Evolutionary conservation across 768 basidiomycete genomes (phyloP).

Genomic region (Leucosporidium creatinivorum): DNA sequence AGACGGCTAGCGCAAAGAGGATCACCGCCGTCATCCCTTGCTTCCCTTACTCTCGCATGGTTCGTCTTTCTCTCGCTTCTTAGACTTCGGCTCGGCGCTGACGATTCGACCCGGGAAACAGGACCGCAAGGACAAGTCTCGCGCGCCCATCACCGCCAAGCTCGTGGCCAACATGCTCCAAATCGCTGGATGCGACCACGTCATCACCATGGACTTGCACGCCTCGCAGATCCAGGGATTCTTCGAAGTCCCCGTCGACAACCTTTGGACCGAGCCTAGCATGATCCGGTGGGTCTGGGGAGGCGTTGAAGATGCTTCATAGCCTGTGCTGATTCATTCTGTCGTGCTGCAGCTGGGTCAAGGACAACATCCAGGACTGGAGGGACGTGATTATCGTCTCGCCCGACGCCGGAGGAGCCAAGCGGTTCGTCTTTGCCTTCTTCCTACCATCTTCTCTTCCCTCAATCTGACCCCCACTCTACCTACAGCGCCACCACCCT

Average conservation of each 20-base stretch:
- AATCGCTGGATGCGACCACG: conserved; percentile 94
- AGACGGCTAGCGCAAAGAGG: conserved; percentile 67
- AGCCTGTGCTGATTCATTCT: too few species aligned
- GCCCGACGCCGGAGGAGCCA: conserved; percentile 97
- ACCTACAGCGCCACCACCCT: conserved; percentile 71
- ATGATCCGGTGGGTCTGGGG: conserved; percentile 61
- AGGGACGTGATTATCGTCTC: conserved; percentile 82
- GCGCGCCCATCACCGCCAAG: conserved; percentile 96
- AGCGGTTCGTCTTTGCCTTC: conserved; percentile 58
- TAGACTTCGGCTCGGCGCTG: neutral
- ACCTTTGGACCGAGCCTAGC: conserved; percentile 89
- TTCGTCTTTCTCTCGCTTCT: neutral
- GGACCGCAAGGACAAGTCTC: conserved; percentile 95
- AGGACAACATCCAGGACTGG: conserved; percentile 77
- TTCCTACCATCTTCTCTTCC: neutral
- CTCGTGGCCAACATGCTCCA: conserved; percentile 96
- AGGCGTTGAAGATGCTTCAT: too few species aligned
- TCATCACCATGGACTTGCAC: conserved; percentile 99
- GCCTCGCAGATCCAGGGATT: conserved; percentile 98
- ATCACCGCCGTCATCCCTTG: conserved; percentile 98
- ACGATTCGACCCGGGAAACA: conserved; percentile 42
- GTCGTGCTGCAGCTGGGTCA: conserved; percentile 56
- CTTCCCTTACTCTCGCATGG: conserved; percentile 78
- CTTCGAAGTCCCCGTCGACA: conserved; percentile 97
- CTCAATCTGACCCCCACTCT: neutral